Percentiles rank a stretch among this genome's conserved stretches.
These are phyloP conservation scores for Alternaria longipes DNA, from an alignment of 2,329 filamentous ascomycete genomes.

Conservation along the genomic window DNA sequence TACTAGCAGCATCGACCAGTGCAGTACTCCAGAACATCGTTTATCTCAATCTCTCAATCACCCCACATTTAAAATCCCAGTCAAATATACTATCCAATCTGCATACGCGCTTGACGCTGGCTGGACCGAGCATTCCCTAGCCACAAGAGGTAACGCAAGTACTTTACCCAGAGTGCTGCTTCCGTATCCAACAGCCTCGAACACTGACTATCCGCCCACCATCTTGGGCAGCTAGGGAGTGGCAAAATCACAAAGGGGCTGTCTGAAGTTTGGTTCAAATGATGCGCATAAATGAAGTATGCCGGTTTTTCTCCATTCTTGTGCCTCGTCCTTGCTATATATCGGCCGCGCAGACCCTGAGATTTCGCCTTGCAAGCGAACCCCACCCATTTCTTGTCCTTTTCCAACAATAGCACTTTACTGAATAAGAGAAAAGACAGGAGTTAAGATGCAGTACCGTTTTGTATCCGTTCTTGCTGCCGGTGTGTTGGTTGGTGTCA, in stretches of 20 bases:
- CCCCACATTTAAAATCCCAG: slow-evolving; percentile 9
- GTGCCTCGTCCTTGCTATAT: background rate
- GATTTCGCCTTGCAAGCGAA: slow-evolving; percentile 1
- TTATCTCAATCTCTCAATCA: slow-evolving; percentile 15
- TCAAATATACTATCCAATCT: slow-evolving; percentile 10
- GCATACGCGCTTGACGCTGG: slow-evolving; percentile 9
- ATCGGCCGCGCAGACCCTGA: slow-evolving; percentile 5
- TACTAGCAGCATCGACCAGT: background rate
- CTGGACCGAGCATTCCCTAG: slow-evolving; percentile 8
- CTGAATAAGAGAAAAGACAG: background rate
- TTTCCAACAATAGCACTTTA: background rate
- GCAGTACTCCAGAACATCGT: slow-evolving; percentile 4
- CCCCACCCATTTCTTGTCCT: background rate
- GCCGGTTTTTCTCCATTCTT: slow-evolving; percentile 10
- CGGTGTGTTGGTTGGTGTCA: slow-evolving; percentile 32
- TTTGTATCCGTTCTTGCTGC: slow-evolving; percentile 38
- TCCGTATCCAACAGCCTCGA: slow-evolving; percentile 26
- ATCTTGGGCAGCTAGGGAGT: slow-evolving; percentile 3
- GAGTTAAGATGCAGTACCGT: slow-evolving; percentile 37
- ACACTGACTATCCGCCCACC: slow-evolving; percentile 10
- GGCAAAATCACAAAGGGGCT: slow-evolving; percentile 4
- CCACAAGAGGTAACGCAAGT: slow-evolving; percentile 10
- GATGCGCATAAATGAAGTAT: slow-evolving; percentile 20
- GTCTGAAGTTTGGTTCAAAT: slow-evolving; percentile 15
- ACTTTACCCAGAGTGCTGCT: slow-evolving; percentile 31